These are phyloP conservation scores for Psidium guajava DNA, from an alignment of 345 rosid species.

Conservation along the genomic window DNA sequence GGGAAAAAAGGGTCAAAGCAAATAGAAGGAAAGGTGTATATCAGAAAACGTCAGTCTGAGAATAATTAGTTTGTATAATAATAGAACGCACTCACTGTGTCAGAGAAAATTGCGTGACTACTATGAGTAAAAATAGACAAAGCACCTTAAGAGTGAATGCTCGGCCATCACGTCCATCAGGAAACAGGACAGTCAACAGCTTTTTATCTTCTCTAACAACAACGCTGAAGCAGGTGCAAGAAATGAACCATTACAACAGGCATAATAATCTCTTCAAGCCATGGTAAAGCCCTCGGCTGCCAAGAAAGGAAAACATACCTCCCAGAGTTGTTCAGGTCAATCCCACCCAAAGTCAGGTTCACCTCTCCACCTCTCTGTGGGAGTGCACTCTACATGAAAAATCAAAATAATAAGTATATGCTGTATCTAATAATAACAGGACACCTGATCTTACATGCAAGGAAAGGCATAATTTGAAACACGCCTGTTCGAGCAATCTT, in stretches of 20 bases:
- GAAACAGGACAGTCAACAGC: slow-evolving; percentile 85
- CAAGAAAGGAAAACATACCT: slow-evolving; percentile 35
- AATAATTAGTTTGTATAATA: background rate
- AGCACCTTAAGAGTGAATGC: slow-evolving; percentile 96
- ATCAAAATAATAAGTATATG: slow-evolving; percentile 1
- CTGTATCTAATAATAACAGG: background rate
- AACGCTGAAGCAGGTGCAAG: slow-evolving; percentile 48
- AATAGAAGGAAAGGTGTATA: background rate
- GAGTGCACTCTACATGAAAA: slow-evolving; percentile 58
- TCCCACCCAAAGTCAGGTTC: slow-evolving; percentile 89
- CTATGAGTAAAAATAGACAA: background rate
- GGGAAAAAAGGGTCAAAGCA: slow-evolving; percentile 2
- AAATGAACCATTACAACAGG: slow-evolving; percentile 7
- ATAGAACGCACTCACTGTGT: background rate
- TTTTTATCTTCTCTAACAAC: slow-evolving; percentile 97
- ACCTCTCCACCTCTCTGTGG: slow-evolving; percentile 96
- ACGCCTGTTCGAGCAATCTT: background rate
- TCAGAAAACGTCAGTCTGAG: background rate
- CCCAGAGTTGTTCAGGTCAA: slow-evolving; percentile 94
- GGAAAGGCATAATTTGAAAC: background rate
- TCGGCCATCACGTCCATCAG: slow-evolving; percentile 99
- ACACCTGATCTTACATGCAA: background rate
- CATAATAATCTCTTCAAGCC: background rate
- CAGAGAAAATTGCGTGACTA: background rate
- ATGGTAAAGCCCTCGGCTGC: background rate